Conservation (phyloP, 2,329 filamentous ascomycete species). For the Fusarium brevicatenulatum region DNA sequence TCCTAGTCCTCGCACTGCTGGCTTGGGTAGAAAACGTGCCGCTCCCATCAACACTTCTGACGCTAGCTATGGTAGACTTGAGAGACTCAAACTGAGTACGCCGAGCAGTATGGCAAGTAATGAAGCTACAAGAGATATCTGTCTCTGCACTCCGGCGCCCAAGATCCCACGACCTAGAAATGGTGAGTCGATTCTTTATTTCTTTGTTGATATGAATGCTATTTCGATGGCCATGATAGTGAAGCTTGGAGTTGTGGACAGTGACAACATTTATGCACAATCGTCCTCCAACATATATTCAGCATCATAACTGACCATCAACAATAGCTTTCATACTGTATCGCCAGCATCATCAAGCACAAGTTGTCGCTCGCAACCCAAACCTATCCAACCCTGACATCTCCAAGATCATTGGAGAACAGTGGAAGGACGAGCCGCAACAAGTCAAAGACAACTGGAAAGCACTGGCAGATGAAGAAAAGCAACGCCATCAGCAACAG, state of each 20-base stretch:
- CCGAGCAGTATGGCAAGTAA: constrained; percentile 45
- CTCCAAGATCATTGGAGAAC: constrained; percentile 94
- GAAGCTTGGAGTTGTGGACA: constrained; percentile 4
- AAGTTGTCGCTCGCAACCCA: constrained; percentile 84
- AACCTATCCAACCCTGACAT: constrained; percentile 94
- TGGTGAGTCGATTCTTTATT: constrained; percentile 56
- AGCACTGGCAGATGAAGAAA: constrained; percentile 89
- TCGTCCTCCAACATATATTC: not conserved
- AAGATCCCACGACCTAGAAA: constrained; percentile 69
- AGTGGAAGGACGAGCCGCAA: constrained; percentile 83
- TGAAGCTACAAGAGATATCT: constrained; percentile 58
- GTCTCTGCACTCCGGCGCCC: constrained; percentile 65
- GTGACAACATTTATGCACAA: not conserved
- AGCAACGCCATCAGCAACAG: constrained; percentile 85
- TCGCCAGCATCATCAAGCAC: constrained; percentile 88
- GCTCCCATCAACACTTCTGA: constrained; percentile 58
- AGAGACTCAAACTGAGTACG: constrained; percentile 45
- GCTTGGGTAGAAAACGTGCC: constrained; percentile 55
- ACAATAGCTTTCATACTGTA: constrained; percentile 93
- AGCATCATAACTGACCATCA: constrained; percentile 39
- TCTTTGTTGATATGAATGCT: constrained; percentile 14
- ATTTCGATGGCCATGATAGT: not conserved
- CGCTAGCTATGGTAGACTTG: constrained; percentile 51
- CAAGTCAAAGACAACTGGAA: constrained; percentile 89
- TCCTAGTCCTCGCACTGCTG: constrained; percentile 40